Base-by-base conservation (phyloP, 2,329 filamentous ascomycete genomes). In the Botrytis squamosa region DNA sequence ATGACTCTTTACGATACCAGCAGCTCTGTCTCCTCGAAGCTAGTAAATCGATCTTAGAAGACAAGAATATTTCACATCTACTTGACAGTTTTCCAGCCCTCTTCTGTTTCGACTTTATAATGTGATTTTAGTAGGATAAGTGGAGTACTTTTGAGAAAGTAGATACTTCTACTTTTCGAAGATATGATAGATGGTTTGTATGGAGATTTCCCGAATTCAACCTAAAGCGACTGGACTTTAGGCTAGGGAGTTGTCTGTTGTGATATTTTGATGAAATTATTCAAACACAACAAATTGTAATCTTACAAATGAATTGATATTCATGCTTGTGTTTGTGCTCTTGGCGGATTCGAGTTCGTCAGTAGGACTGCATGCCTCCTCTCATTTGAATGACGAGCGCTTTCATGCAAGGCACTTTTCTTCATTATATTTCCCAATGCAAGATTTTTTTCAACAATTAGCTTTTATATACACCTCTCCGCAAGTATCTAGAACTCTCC, bases 331-430 rank as follows among this genome's bases (percentile, higher is more conserved):
- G 25, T 25, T 14, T n/a, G 5, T 55, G 49, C 1, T 14, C 25
- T 5, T 14, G 10, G 25, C 4, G n/a, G 1, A n/a, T n/a, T 52
- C 0, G 12, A 10, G 25, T 25, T 7, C 1, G 16, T 16, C 12
- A n/a, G 0, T 25, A 1, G 1, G 49, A 52, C 12, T n/a, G 22
- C 12, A 52, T 16, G 10, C 1, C 25, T n/a, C 25, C 10, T n/a
- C 10, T 52, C 4, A 6, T n/a, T 12, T n/a, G 2, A n/a, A n/a
- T 0, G 22, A 14, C 0, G 0, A n/a, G 10, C 0, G 4, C 1
- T 52, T n/a, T 55, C 12, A n/a, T 55, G 12, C 1, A 55, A 55
- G 0, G 49, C 10, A n/a, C 12, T n/a, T n/a, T n/a, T n/a, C n/a
- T n/a, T n/a, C n/a, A n/a, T n/a, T n/a, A n/a, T n/a, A n/a, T n/a